These are phyloP conservation scores for Hemileccinum impolitum DNA, from an alignment of 768 basidiomycete species.

Conservation along the genomic window DNA sequence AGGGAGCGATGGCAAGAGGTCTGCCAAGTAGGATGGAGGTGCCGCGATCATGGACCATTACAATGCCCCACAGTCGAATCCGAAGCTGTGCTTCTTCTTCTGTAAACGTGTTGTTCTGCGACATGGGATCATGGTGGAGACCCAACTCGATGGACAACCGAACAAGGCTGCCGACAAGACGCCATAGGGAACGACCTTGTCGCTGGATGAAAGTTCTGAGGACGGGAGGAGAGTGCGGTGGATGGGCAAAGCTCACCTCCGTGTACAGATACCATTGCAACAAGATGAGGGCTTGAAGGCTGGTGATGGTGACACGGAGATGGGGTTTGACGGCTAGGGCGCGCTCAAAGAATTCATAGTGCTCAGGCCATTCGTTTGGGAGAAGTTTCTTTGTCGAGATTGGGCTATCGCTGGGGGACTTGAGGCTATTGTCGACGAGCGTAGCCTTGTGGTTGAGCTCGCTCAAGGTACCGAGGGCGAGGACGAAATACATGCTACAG, in stretches of 20 bases:
- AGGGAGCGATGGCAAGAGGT: slow-evolving; percentile 76
- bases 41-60: slow-evolving; percentile 83
- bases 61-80: slow-evolving; percentile 80
- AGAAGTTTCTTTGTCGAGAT: slow-evolving; percentile 57
- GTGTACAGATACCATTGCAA: slow-evolving; percentile 90
- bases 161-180: slow-evolving; percentile 81
- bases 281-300: slow-evolving; percentile 78
- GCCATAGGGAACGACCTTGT: slow-evolving; percentile 87
- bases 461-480: slow-evolving; percentile 79
- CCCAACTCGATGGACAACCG: slow-evolving; percentile 81
- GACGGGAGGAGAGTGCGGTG: not conserved
- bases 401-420: slow-evolving; percentile 32
- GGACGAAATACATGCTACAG: slow-evolving; percentile 71
- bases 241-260: slow-evolving; percentile 49
- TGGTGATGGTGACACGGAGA: slow-evolving; percentile 75
- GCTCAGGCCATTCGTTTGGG: slow-evolving; percentile 64
- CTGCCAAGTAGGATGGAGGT: slow-evolving; percentile 86
- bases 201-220: slow-evolving; percentile 45
- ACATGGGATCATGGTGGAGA: slow-evolving; percentile 80
- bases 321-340: slow-evolving; percentile 79
- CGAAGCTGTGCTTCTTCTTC: slow-evolving; percentile 76
- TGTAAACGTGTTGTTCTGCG: slow-evolving; percentile 58
- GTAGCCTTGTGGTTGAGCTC: slow-evolving; percentile 74
- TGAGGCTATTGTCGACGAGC: slow-evolving; percentile 44
- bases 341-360: slow-evolving; percentile 82